These are phyloP conservation scores for Meredithiella fracta DNA, from an alignment of 2,329 filamentous ascomycete species.

Conservation along the genomic window DNA sequence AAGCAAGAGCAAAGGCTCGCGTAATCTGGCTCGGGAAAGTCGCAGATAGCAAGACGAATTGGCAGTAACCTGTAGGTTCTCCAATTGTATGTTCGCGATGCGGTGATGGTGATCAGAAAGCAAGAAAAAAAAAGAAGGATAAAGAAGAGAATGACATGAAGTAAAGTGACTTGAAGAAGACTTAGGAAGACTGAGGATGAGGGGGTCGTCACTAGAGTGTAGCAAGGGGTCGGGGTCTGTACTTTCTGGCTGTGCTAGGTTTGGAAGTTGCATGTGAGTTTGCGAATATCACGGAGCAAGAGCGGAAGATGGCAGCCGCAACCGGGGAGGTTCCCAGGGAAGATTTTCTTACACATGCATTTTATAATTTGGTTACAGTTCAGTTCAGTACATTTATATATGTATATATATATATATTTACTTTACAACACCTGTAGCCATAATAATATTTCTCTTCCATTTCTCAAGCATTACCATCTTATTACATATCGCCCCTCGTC, in stretches of 20 bases:
- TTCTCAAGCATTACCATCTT: no score
- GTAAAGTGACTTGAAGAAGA: background rate
- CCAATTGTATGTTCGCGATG: background rate
- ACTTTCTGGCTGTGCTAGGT: no score
- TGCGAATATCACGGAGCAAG: no score
- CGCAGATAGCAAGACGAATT: background rate
- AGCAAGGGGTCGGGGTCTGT: no score
- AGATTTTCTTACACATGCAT: no score
- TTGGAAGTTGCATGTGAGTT: no score
- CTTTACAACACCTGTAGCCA: background rate
- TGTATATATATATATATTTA: background rate
- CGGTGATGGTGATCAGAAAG: background rate
- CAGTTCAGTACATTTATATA: background rate
- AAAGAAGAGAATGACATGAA: background rate
- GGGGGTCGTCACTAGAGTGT: no score
- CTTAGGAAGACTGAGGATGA: no score
- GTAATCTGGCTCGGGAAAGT: background rate
- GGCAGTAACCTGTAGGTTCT: background rate
- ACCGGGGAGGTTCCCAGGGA: no score
- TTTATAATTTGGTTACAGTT: background rate
- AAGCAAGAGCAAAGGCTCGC: slow-evolving; percentile 1
- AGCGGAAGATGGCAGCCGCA: no score
- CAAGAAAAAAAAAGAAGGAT: background rate
- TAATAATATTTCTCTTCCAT: background rate
- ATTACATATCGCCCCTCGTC: no score